phyloP scores from a whole-genome alignment of 2,329 filamentous ascomycete genomes.

The Herpotrichia juniperi region DNA sequence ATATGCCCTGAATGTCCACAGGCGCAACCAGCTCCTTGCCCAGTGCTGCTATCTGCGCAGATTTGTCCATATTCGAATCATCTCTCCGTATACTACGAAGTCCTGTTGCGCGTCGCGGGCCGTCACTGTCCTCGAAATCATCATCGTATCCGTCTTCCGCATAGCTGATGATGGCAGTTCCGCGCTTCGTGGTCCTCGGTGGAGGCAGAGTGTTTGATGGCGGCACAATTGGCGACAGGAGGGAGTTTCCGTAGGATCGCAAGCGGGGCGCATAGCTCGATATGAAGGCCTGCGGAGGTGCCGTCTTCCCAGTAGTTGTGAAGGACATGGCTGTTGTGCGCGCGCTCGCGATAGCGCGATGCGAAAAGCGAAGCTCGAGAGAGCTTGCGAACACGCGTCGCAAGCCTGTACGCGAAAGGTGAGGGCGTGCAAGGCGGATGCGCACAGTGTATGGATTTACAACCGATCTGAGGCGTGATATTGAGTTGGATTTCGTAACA shows the following conservation, averaged over 20 bases:
- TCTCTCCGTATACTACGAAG: slow-evolving; percentile 83
- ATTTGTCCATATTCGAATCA: slow-evolving; percentile 62
- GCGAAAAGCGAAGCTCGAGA: slow-evolving; percentile 33
- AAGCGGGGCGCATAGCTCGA: slow-evolving; percentile 91
- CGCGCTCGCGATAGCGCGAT: slow-evolving; percentile 21
- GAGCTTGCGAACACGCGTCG: slow-evolving; percentile 43
- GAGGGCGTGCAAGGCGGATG: background rate
- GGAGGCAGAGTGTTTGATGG: slow-evolving; percentile 70
- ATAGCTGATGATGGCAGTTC: slow-evolving; percentile 96
- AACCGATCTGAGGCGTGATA: background rate
- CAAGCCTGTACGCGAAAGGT: slow-evolving; percentile 13
- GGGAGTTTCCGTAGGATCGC: slow-evolving; percentile 88
- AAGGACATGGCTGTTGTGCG: slow-evolving; percentile 43
- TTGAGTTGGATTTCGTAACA: background rate
- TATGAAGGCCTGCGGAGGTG: slow-evolving; percentile 82
- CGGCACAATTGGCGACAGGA: slow-evolving; percentile 83
- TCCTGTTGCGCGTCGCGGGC: slow-evolving; percentile 74
- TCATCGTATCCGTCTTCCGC: slow-evolving; percentile 93
- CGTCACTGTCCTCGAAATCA: slow-evolving; percentile 76
- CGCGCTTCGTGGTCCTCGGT: slow-evolving; percentile 91
- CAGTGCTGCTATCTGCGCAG: slow-evolving; percentile 73
- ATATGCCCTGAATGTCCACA: slow-evolving; percentile 86
- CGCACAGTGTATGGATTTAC: background rate
- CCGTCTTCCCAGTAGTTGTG: slow-evolving; percentile 45
- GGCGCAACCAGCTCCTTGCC: slow-evolving; percentile 82